Percentiles rank a stretch among this genome's conserved stretches.
These are phyloP conservation scores for Coprinopsis marcescibilis DNA, from an alignment of 768 basidiomycete species.

Conservation along the genomic window DNA sequence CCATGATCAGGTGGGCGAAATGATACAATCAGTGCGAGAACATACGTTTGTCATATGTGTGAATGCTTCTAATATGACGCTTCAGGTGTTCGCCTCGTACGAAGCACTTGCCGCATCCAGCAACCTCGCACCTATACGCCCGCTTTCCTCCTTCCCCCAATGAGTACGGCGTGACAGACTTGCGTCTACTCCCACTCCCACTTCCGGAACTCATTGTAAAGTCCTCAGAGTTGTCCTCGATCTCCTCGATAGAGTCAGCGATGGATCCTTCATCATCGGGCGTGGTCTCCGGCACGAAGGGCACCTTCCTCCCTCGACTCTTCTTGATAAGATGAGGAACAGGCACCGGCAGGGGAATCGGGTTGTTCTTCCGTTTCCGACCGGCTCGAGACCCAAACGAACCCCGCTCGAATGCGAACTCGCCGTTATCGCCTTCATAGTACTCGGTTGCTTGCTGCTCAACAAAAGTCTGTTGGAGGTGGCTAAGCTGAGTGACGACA, in stretches of 20 bases:
- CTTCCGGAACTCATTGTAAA: constrained; percentile 10
- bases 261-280: not conserved
- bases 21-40: constrained; percentile 11
- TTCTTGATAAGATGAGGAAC: constrained; percentile 61
- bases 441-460: constrained; percentile 6
- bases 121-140: constrained; percentile 59
- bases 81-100: constrained; percentile 77
- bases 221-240: constrained; percentile 11
- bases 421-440: not conserved
- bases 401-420: not conserved
- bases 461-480: constrained; percentile 11
- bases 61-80: constrained; percentile 73
- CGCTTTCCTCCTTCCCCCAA: constrained; percentile 27
- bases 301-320: constrained; percentile 55
- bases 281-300: constrained; percentile 24
- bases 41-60: constrained; percentile 83
- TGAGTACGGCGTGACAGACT: constrained; percentile 13
- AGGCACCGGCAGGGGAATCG: constrained; percentile 43
- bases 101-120: constrained; percentile 76
- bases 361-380: constrained; percentile 25
- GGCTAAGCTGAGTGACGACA: constrained; percentile 20
- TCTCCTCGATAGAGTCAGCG: constrained; percentile 3
- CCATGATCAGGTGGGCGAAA: constrained; percentile 3
- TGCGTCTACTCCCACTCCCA: constrained; percentile 7
- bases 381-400: constrained; percentile 5